Base-by-base conservation (phyloP, 2,329 filamentous ascomycete species). In the Penicillium rolfsii region DNA sequence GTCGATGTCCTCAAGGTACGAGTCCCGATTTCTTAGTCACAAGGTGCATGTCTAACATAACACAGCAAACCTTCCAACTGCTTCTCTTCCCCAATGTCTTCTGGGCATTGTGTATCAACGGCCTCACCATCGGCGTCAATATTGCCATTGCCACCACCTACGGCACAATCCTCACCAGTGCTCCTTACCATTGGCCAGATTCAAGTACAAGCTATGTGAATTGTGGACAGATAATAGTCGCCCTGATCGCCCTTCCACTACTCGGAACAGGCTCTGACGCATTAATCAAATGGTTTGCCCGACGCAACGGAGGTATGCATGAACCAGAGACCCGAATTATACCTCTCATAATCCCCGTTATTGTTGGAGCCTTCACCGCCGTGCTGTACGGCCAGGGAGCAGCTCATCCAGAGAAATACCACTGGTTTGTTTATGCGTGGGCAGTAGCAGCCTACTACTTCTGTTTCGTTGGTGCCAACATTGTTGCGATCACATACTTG, bases 131-230 rank as follows among this genome's bases (percentile, higher is more conserved):
- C 4, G 79, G 79, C 1, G 71, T 76, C 52, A 79, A 80, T 58
- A 74, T 82, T 24, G 77, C 76, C 22, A 74, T 81, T n/a, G 75
- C 73, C 7, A 79, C 77, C 1, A 80, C 78, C 0, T 81, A 80
- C 59, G 72, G 74, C 26, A 70, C 58, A 35, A 75, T 80, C 30
- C 55, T 80, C 28, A 68, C 72, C 2, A 38, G 26, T 55, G 59
- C 75, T 0, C 76, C 76, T 0, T 80, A 80, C 64, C 73, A 72
- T 59, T 80, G 77, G 76, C 70, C 73, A 3, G 62, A 74, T 2
- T 69, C 66, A 12, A 72, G 67, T 11, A 68, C 74, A 6, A 73
- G 71, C 53, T 80, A 79, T 63, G 73, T 76, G 35, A 77, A 77
- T 59, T 70, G 70, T 5, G 78, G 77, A 0, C 78, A 81, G 52